A percentile compares a stretch with the other conserved stretches of the same genome.
phyloP scores from a whole-genome alignment of 352 stramenopile genomes.

The Globisporangium cederbergense region DNA sequence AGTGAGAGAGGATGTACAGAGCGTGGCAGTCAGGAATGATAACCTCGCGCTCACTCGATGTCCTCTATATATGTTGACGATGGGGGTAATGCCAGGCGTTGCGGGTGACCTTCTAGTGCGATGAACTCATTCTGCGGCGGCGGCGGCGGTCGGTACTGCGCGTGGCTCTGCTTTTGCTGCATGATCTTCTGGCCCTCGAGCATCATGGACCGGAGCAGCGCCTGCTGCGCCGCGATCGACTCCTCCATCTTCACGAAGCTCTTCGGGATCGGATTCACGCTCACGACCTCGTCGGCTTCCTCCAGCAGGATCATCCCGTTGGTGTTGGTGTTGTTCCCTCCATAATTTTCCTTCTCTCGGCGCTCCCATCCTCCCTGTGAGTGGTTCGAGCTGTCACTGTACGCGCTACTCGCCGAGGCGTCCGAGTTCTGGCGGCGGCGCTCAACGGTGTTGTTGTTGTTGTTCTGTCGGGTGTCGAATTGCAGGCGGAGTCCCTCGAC shows the following conservation, averaged over 20 bases:
- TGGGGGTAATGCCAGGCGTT: conserved; percentile 22
- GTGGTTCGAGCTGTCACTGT: conserved; percentile 27
- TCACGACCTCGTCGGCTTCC: conserved; percentile 35
- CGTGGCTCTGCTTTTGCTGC: conserved; percentile 19
- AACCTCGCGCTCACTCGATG: conserved; percentile 10
- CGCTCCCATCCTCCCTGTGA: conserved; percentile 23
- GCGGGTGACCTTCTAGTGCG: conserved; percentile 20
- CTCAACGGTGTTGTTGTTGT: conserved; percentile 18
- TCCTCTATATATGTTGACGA: conserved; percentile 17
- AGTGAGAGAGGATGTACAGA: background rate
- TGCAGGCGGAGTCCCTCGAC: background rate
- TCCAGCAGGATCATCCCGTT: conserved; percentile 35
- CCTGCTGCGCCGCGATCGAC: conserved; percentile 71
- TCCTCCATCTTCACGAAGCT: conserved; percentile 78
- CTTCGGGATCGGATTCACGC: conserved; percentile 51
- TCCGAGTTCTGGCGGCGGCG: conserved; percentile 46
- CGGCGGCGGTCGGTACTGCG: conserved; percentile 6
- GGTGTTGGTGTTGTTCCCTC: conserved; percentile 3
- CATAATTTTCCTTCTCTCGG: conserved; percentile 6
- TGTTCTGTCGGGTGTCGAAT: background rate
- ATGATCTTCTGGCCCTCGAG: conserved; percentile 78
- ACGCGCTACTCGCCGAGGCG: conserved; percentile 28
- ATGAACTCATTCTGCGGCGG: conserved; percentile 22
- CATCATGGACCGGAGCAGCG: conserved; percentile 67
- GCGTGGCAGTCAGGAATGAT: background rate